Percentiles rank a stretch among this genome's conserved stretches.
These are phyloP conservation scores for Penstemon eatonii DNA, from an alignment of 257 asterid genomes.

Conservation along the genomic window DNA sequence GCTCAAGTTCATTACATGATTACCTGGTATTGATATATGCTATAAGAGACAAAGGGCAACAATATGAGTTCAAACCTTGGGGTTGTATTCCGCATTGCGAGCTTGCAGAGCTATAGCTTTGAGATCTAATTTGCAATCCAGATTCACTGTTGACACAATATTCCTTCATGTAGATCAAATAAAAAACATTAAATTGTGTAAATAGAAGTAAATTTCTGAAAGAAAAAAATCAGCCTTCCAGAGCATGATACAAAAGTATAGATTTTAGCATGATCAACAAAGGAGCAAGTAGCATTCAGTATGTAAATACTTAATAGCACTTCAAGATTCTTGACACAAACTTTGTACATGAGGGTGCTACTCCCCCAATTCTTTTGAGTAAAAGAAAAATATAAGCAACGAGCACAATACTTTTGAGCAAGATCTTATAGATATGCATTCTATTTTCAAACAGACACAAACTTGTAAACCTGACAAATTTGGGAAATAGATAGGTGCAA, in stretches of 20 bases:
- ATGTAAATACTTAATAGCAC: too few species aligned
- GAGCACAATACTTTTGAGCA: too few species aligned
- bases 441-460: too few species aligned
- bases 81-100: conserved; percentile 90
- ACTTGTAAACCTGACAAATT: too few species aligned
- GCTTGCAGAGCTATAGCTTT: conserved; percentile 91
- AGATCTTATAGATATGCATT: too few species aligned
- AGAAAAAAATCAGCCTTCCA: neutral
- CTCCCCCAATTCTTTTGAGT: too few species aligned
- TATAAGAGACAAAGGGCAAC: neutral
- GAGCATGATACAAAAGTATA: neutral
- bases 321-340: too few species aligned
- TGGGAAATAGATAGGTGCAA: too few species aligned
- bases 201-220: neutral
- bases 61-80: conserved; percentile 49
- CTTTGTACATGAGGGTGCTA: too few species aligned
- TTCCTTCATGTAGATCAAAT: conserved; percentile 47
- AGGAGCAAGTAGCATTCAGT: neutral
- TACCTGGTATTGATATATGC: neutral
- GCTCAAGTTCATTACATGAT: neutral
- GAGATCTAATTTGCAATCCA: conserved; percentile 89
- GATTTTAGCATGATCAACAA: neutral
- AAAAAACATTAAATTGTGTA: neutral
- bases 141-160: conserved; percentile 86
- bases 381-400: too few species aligned